Percentiles rank a stretch among this genome's conserved stretches.
phyloP scores from a whole-genome alignment of 441 rosid genomes.

The Populus hybrid region DNA sequence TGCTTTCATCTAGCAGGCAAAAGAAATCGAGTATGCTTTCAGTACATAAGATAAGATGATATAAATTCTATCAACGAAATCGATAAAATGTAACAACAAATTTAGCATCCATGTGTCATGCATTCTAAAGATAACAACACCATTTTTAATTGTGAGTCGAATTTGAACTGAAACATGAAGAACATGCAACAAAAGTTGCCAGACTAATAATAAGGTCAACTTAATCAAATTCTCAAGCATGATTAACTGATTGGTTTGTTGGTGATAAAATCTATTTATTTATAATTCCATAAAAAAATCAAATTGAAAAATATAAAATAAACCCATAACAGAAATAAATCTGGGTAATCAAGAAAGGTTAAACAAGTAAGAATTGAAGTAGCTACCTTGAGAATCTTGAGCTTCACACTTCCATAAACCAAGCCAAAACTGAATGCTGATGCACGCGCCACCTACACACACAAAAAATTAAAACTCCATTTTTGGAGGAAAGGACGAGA shows the following conservation, averaged over 20 bases:
- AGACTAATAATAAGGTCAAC: background rate
- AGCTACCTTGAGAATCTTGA: constrained; percentile 55
- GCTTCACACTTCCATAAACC: constrained; percentile 57
- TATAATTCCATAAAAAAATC: background rate
- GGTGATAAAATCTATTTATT: too few species aligned
- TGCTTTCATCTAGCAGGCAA: constrained; percentile 26
- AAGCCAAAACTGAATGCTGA: constrained; percentile 57
- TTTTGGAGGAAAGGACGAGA: background rate
- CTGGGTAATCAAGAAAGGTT: background rate
- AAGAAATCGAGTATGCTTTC: background rate
- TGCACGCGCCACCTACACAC: constrained; percentile 58
- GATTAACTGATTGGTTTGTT: too few species aligned
- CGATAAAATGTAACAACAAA: background rate
- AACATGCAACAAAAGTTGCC: background rate
- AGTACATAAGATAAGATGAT: background rate
- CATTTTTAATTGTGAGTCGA: background rate
- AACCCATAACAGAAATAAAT: background rate
- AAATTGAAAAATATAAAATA: background rate
- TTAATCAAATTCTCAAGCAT: too few species aligned
- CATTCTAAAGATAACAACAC: background rate
- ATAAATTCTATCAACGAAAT: background rate
- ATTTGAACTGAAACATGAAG: background rate
- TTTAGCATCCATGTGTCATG: background rate
- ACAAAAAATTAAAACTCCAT: background rate
- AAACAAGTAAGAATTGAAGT: background rate